phyloP scores from a whole-genome alignment of 2,329 filamentous ascomycete genomes.

The Hymenoscyphus linearis region DNA sequence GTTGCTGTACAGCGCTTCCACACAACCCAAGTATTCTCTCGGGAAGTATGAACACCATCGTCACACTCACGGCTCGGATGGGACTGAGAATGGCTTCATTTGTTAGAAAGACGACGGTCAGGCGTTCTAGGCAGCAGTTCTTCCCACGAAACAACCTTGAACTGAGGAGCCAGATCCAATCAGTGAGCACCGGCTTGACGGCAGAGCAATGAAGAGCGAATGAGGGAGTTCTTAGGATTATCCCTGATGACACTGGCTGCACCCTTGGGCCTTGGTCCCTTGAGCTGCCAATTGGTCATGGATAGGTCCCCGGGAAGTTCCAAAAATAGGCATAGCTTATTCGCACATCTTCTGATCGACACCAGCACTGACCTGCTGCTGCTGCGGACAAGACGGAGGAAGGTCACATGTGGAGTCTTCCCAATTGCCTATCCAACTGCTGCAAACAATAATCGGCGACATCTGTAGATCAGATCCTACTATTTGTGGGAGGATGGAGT shows the following conservation, averaged over 20 bases:
- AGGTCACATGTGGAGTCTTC: slow-evolving; percentile 1
- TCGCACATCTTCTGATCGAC: slow-evolving; percentile 1
- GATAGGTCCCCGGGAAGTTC: not conserved
- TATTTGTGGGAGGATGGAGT: not conserved
- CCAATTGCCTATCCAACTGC: not conserved
- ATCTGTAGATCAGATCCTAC: not conserved
- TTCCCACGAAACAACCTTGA: not conserved
- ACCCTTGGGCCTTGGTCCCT: not conserved
- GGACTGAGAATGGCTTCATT: not conserved
- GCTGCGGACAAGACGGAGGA: not conserved
- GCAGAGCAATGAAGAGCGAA: not conserved
- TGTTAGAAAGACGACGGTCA: not conserved
- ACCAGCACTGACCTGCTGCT: not conserved
- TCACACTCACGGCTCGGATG: not conserved
- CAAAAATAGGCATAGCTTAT: slow-evolving; percentile 1
- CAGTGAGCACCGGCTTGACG: not conserved
- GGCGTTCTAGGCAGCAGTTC: slow-evolving; percentile 7
- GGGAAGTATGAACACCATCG: not conserved
- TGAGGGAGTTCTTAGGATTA: not conserved
- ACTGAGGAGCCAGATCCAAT: not conserved
- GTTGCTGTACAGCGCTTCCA: not conserved
- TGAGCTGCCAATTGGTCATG: not conserved
- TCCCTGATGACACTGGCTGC: not conserved
- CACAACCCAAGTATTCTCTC: not conserved
- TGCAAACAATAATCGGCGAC: not conserved